Evolutionary conservation across 2,329 filamentous ascomycete species (phyloP), one percentile per base, ranked within the genome.

Genomic region (Pseudogymnoascus sp.): DNA sequence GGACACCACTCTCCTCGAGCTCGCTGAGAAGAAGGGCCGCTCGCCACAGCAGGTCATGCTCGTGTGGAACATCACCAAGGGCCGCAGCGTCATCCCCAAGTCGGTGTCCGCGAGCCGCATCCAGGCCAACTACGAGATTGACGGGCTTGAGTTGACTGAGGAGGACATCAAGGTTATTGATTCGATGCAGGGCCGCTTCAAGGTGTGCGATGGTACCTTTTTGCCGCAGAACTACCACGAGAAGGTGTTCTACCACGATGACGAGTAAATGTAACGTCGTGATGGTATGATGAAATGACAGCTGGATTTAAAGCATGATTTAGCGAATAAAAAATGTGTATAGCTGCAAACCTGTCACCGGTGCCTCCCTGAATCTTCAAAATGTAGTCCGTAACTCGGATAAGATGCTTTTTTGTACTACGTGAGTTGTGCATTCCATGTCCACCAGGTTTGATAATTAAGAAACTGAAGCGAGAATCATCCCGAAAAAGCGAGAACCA

Each of bases 81-180:
- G 88, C 64, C 91, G 87, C 80, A 89, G 85, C 68, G 90, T 96
- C 61, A 91, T 96, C 70, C 91, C 91, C 71, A 96, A 96, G 82
- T 89, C 84, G 61, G 88, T 93, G 64, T 92, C 84, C 68, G 82
- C 86, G 68, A 80, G 80, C 62, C 84, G 91, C 44, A 92, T 96
- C 71, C 80, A 89, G 76, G 83, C 79, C 66, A 96, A 96, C 81
- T 90, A 86, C 69, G 83, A 88, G 70, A 53, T 53, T 53, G 47
- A 53, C 10, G 47, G 47, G 10, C 47, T 53, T 53, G 47, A 53
- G 47, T 53, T 53, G 47, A 53, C 47, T 31, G 47, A 53, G 47
- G 47, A 53, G 47, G 47, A 53, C 31, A 53, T 53, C 26, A 53
- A 53, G 47, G 26, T 53, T 53, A 53, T 53, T 19, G 47, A 53